Conservation (phyloP, 2,329 filamentous ascomycete genomes). For the Colletotrichum lentis region DNA sequence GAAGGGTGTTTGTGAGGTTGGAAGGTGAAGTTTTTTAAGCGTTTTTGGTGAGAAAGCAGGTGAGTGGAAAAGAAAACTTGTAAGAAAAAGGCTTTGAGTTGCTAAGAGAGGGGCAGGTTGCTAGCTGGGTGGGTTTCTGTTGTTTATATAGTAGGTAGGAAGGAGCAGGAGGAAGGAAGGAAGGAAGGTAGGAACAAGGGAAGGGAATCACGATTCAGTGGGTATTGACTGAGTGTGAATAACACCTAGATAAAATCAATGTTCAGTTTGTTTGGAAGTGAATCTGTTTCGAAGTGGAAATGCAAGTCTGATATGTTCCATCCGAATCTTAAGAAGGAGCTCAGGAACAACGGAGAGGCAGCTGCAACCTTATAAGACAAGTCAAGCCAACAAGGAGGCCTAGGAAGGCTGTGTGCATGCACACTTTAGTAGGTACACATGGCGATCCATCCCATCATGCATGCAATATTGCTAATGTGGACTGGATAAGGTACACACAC, state of each 20-base stretch:
- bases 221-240: neutral
- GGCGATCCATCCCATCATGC: constrained; percentile 7
- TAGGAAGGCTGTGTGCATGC: neutral
- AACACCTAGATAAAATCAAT: neutral
- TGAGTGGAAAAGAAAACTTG: too few relatives aligned
- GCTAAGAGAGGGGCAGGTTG: neutral
- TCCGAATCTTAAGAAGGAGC: constrained; percentile 5
- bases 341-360: constrained; percentile 13
- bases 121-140: neutral
- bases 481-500: neutral
- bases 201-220: neutral
- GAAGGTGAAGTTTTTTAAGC: neutral
- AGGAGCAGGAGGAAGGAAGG: too few relatives aligned
- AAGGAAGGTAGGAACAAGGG: neutral
- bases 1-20: neutral
- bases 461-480: constrained; percentile 2
- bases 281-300: constrained; percentile 3
- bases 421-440: neutral
- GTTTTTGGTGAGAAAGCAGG: neutral
- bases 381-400: constrained; percentile 1
- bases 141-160: neutral
- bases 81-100: neutral
- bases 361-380: constrained; percentile 36
- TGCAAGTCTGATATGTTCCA: constrained; percentile 16
- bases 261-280: neutral